Evolutionary conservation across 306 rosid species (phyloP), one percentile per base, ranked within the genome.

Genomic region (Purshia tridentata): DNA sequence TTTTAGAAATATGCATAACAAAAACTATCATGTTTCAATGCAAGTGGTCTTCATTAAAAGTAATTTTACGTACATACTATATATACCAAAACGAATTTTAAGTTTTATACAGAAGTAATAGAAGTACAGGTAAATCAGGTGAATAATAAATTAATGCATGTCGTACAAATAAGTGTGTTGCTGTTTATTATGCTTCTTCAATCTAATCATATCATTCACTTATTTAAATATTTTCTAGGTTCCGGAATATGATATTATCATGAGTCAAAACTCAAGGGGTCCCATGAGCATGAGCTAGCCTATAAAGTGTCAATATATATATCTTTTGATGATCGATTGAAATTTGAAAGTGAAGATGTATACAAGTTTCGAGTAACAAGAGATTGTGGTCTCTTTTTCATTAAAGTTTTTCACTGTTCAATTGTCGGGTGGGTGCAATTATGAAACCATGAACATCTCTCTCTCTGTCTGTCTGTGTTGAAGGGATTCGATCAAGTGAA

Each of bases 251-350:
- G 70, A 47, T 61, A 45, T 15, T 22, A 23, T 53, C 19, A 70
- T 61, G 75, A 71, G 78, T 82, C 83, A 78, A 78, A 82, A 52
- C 47, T 23, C 6, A 20, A 6, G 20, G 80, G 77, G 68, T 74
- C 85, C 82, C 56, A 2, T 63, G 4, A 45, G 35, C 35, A 29
- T 29, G 35, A 29, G 35, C 35, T 29, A 29, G 13, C 66, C 29
- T 54, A 71, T 14, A 9, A 77, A 44, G 46, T 72, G 72, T 72
- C 75, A n/a, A 46, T 60, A 50, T 59, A 61, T 0, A 46, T 60
- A 50, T 59, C 66, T 0, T 15, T 69, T 68, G 52, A 68, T 66
- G 64, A 77, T 40, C 72, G 69, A 64, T 50, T 59, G 67, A 76
- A 50, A 70, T 70, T 53, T 70, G 19, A 70, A 69, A 70, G 41